These are phyloP conservation scores for Cenchrus fungigraminus DNA, from an alignment of 176 grass and related monocot species.

Conservation along the genomic window DNA sequence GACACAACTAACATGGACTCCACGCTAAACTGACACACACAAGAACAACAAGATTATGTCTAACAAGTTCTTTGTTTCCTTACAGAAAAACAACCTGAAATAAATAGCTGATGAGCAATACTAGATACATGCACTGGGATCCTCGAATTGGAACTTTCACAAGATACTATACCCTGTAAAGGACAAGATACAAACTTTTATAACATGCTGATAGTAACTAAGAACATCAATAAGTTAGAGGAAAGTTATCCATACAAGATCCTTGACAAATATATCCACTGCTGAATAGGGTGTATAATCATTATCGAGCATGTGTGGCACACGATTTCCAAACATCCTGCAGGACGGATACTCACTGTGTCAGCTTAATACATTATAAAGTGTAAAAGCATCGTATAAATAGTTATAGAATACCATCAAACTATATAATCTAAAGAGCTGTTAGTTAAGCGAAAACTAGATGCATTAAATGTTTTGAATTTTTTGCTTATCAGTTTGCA, in stretches of 20 bases:
- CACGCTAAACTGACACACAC: no score
- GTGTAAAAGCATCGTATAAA: conserved; percentile 9
- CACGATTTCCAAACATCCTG: conserved; percentile 99
- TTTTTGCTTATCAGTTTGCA: conserved; percentile 14
- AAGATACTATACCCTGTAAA: conserved; percentile 86
- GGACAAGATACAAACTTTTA: conserved; percentile 12
- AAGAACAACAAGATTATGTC: no score
- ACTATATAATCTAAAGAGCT: conserved; percentile 19
- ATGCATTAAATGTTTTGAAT: neutral
- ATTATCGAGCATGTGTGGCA: conserved; percentile 94
- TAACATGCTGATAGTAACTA: conserved; percentile 24
- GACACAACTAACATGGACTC: no score
- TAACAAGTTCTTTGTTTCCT: conserved; percentile 14
- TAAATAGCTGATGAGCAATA: conserved; percentile 89
- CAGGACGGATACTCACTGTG: conserved; percentile 34
- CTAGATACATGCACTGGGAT: conserved; percentile 84
- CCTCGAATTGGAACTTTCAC: conserved; percentile 77
- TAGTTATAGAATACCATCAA: conserved; percentile 15
- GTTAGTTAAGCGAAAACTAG: conserved; percentile 32
- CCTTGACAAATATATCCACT: conserved; percentile 97
- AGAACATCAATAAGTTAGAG: conserved; percentile 34
- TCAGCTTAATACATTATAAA: conserved; percentile 27
- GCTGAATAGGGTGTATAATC: conserved; percentile 98
- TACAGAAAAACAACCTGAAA: conserved; percentile 65
- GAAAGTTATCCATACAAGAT: conserved; percentile 69